These are phyloP conservation scores for Parasitella parasitica DNA, from an alignment of 371 early-diverging fungal species.

Conservation along the genomic window DNA sequence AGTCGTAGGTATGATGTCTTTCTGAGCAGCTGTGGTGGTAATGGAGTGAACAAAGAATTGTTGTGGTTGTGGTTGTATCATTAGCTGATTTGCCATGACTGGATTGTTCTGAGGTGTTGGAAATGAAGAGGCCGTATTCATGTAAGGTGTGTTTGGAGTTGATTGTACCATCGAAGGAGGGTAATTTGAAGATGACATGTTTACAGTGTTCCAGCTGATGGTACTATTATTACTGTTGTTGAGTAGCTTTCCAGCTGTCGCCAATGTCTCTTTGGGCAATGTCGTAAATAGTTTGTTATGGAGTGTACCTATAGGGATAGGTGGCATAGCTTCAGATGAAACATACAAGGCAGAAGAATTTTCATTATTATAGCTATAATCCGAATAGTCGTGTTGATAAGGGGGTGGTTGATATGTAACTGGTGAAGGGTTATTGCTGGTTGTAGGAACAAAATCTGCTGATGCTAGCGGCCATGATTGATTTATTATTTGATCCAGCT, in stretches of 20 bases:
- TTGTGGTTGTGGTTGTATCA: neutral
- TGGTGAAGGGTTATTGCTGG: neutral
- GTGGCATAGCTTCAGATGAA: conserved; percentile 26
- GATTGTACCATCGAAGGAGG: conserved; percentile 9
- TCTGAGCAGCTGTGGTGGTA: neutral
- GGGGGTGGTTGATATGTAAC: neutral
- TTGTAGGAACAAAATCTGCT: neutral
- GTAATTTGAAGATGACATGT: neutral
- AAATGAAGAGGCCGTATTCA: neutral
- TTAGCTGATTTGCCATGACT: neutral
- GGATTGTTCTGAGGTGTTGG: neutral
- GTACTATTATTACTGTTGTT: neutral
- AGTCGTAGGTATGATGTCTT: neutral
- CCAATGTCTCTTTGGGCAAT: conserved; percentile 35
- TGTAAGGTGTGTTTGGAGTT: conserved; percentile 20
- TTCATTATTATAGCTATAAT: neutral
- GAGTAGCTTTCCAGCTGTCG: conserved; percentile 32
- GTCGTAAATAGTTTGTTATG: conserved; percentile 34
- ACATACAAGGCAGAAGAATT: conserved; percentile 24
- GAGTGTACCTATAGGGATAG: conserved; percentile 29
- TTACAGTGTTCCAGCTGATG: neutral
- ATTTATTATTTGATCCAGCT: conserved; percentile 7
- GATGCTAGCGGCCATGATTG: conserved; percentile 8
- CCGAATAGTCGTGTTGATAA: neutral
- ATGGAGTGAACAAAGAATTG: neutral